Conservation (phyloP, 129 eudicot genomes). For the Erigeron canadensis region DNA sequence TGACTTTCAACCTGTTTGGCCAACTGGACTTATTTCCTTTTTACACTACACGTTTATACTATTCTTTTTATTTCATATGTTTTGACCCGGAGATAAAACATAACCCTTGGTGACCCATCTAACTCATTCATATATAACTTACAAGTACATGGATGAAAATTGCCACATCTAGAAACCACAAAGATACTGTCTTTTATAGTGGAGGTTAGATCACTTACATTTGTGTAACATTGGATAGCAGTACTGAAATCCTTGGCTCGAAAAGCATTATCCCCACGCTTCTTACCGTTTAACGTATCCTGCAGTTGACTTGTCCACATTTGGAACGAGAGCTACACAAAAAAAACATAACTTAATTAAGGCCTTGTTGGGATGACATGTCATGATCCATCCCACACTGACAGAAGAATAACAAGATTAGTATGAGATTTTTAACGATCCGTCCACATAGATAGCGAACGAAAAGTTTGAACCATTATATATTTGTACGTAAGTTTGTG, state of each 20-base stretch:
- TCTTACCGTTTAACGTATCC: slow-evolving; percentile 69
- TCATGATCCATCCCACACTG: too few relatives aligned
- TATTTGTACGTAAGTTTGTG: background rate
- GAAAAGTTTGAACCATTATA: too few relatives aligned
- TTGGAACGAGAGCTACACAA: slow-evolving; percentile 80
- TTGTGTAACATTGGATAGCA: slow-evolving; percentile 72
- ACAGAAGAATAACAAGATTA: background rate
- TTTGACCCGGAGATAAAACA: background rate
- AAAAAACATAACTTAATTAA: background rate
- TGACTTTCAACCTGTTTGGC: background rate
- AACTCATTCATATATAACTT: background rate
- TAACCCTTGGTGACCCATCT: background rate
- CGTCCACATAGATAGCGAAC: too few relatives aligned
- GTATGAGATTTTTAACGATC: background rate
- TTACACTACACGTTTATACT: too few relatives aligned
- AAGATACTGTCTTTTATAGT: background rate
- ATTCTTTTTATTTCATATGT: too few relatives aligned
- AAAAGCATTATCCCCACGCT: slow-evolving; percentile 82
- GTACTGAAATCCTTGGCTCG: slow-evolving; percentile 69
- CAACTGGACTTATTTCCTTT: too few relatives aligned
- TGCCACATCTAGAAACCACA: background rate
- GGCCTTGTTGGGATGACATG: background rate
- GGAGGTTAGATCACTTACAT: slow-evolving; percentile 32
- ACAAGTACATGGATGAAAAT: background rate
- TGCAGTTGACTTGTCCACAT: slow-evolving; percentile 91